A percentile compares a stretch with the other conserved stretches of the same genome.
Conservation (phyloP, 805 yeast genomes). For the Diddensiella caesifluorescens region DNA sequence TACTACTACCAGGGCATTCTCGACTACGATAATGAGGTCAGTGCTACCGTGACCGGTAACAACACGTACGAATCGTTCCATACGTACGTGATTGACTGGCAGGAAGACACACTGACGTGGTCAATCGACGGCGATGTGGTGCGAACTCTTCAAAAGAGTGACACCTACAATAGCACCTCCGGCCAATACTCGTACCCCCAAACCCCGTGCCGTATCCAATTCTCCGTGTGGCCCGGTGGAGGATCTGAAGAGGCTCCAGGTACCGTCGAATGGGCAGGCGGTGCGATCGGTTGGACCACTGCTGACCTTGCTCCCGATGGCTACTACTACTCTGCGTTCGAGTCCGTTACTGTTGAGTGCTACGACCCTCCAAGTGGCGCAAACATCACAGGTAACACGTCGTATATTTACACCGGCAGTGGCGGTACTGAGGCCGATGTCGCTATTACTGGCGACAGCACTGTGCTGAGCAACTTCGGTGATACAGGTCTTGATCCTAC, state of each 20-base stretch:
- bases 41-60: conserved; percentile 33
- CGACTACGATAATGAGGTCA: conserved; percentile 56
- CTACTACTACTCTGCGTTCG: conserved; percentile 67
- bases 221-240: conserved; percentile 54
- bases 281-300: conserved; percentile 76
- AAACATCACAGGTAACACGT: conserved; percentile 39
- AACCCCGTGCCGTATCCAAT: conserved; percentile 80
- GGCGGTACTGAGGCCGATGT: conserved; percentile 43
- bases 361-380: conserved; percentile 66
- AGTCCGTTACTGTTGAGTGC: conserved; percentile 57
- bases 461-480: conserved; percentile 52
- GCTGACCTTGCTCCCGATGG: conserved; percentile 68
- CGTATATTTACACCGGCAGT: conserved; percentile 52
- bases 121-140: conserved; percentile 59
- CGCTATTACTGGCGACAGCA: conserved; percentile 55
- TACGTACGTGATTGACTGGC: conserved; percentile 76
- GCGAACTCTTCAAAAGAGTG: conserved; percentile 55
- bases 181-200: conserved; percentile 77
- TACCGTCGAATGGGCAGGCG: conserved; percentile 83
- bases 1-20: conserved; percentile 71
- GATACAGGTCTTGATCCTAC: conserved; percentile 57
- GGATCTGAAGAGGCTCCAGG: conserved; percentile 47
- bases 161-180: conserved; percentile 55
- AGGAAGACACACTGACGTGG: conserved; percentile 67
- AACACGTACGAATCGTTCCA: conserved; percentile 64